A percentile compares a stretch with the other conserved stretches of the same genome.
Evolutionary conservation across 2,329 filamentous ascomycete species (phyloP).

Genomic region (Fonsecaea pugnacius): DNA sequence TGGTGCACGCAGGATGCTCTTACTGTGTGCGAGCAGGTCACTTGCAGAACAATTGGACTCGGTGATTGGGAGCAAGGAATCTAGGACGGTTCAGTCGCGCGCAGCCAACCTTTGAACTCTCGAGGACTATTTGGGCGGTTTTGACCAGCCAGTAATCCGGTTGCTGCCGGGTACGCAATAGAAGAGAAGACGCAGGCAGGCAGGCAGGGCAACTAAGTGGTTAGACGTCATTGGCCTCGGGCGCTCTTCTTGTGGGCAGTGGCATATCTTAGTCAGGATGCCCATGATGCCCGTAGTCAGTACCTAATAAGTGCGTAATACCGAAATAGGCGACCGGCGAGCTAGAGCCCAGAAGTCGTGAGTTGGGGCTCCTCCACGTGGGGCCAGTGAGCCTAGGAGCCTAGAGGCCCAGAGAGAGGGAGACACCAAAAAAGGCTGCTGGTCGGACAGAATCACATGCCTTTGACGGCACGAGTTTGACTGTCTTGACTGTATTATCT

Average conservation of each 20-base stretch:
- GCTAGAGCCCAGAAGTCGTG: too few relatives aligned
- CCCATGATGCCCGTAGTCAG: not conserved
- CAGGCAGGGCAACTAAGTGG: not conserved
- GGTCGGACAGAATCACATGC: too few relatives aligned
- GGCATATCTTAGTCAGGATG: constrained; percentile 30
- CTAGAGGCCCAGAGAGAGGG: too few relatives aligned
- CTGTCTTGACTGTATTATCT: too few relatives aligned
- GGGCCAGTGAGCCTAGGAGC: too few relatives aligned
- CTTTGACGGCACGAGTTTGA: too few relatives aligned
- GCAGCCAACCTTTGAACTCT: constrained; percentile 9
- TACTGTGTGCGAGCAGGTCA: not conserved
- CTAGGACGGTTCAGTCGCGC: constrained; percentile 10
- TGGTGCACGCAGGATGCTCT: not conserved
- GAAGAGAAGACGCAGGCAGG: not conserved
- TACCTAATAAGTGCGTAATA: too few relatives aligned
- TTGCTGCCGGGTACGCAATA: constrained; percentile 22
- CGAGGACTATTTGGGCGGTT: constrained; percentile 4
- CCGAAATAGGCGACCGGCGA: too few relatives aligned
- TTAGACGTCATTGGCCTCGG: constrained; percentile 25
- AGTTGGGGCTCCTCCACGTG: too few relatives aligned
- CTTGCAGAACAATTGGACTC: not conserved
- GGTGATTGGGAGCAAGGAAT: not conserved
- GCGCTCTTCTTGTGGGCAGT: constrained; percentile 1
- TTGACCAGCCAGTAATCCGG: constrained; percentile 26
- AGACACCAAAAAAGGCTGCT: too few relatives aligned